A percentile compares a stretch with the other conserved stretches of the same genome.
Evolutionary conservation across 805 yeast genomes (phyloP).

Genomic region (Ogataea philodendri): DNA sequence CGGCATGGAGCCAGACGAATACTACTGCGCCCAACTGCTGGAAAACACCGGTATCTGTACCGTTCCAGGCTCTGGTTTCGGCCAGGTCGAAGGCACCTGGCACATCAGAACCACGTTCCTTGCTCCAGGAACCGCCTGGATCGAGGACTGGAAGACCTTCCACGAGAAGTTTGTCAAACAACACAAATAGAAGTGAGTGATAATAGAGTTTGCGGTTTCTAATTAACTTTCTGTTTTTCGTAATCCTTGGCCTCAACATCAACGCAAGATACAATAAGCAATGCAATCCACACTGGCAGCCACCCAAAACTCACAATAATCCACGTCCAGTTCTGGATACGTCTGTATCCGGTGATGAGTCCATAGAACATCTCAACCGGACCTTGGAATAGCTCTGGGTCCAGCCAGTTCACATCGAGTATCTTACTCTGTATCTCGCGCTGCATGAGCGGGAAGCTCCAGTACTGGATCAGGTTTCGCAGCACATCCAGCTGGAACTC

Average conservation of each 20-base stretch:
- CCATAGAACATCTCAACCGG: constrained; percentile 46
- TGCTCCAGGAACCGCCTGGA: constrained; percentile 94
- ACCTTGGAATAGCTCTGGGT: constrained; percentile 27
- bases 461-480: constrained; percentile 33
- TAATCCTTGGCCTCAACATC: constrained; percentile 20
- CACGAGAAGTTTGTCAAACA: constrained; percentile 67
- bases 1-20: constrained; percentile 73
- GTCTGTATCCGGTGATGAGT: constrained; percentile 61
- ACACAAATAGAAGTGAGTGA: constrained; percentile 44
- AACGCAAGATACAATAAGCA: constrained; percentile 24
- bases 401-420: constrained; percentile 16
- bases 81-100: constrained; percentile 84
- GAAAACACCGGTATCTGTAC: constrained; percentile 94
- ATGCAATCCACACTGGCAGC: constrained; percentile 74
- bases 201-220: too few relatives aligned
- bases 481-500: constrained; percentile 30
- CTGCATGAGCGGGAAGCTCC: constrained; percentile 17
- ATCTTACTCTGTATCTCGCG: constrained; percentile 19
- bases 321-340: constrained; percentile 86
- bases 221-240: constrained; percentile 10
- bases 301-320: constrained; percentile 68
- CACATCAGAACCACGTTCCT: constrained; percentile 96
- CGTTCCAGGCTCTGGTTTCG: constrained; percentile 97
- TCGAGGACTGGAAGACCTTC: constrained; percentile 71
- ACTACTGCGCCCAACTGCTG: constrained; percentile 80